Base-by-base conservation (phyloP, 208 protist genomes). In the Leishmania major region DNA sequence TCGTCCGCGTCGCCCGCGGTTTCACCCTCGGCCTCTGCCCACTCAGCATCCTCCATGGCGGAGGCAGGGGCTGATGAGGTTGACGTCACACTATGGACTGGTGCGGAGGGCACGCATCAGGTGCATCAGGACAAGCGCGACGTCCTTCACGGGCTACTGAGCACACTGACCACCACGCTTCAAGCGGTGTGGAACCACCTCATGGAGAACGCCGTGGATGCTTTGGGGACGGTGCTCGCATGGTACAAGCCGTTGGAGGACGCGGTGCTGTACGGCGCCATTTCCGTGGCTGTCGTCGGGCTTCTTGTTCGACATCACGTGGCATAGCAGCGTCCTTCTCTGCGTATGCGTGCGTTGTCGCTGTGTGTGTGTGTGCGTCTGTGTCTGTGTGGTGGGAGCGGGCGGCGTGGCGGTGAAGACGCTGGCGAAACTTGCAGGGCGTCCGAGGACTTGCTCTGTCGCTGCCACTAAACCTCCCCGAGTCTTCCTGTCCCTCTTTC, bases 241-340 rank as follows among this genome's bases (percentile, higher is more conserved):
- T 84, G 47, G 51, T 87, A 83, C n/a, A 22, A 11, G 25, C n/a
- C n/a, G 60, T 73, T 75, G 40, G 86, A 92, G 81, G 53, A 82
- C 45, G 31, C 78, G 1, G 40, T 90, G 35, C 73, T 88, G 57
- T 85, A 83, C 75, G 80, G 69, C 35, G 75, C 87, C 22, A 60
- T 82, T 17, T n/a, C 22, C n/a, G 47, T 85, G n/a, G 73, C 89
- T 76, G 84, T 90, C 64, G 19, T 88, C 22, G 78, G 85, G n/a
- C 60, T 92, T 57, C 78, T 94, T 7, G n/a, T 94, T 17, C 86
- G 91, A 15, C 88, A 92, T 53, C 90, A 93, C 45, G 82, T 75
- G 7, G 76, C 85, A 45, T 88, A 75, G 31, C 43, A 13, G 74
- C 17, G 13, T 35, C 7, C 17, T 25, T 25, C 59, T 49, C 57